A percentile compares a stretch with the other conserved stretches of the same genome.
These are phyloP conservation scores for Mrakia gelida DNA, from an alignment of 768 basidiomycete genomes.

Conservation along the genomic window DNA sequence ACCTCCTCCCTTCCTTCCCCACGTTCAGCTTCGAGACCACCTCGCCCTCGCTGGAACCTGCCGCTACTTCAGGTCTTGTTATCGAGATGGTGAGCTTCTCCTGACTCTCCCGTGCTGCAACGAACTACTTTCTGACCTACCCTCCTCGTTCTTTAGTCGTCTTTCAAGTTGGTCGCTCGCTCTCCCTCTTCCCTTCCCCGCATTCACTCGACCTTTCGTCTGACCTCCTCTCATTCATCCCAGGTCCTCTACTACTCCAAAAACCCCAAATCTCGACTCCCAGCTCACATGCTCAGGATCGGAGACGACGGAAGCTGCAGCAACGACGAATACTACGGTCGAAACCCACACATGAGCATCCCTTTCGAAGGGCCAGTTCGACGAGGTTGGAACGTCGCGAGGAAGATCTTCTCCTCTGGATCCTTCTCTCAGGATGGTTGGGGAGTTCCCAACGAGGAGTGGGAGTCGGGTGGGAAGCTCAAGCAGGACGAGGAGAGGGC, in stretches of 20 bases:
- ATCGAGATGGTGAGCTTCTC: background rate
- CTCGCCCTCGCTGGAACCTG: constrained; percentile 1
- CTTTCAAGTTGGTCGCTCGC: no score
- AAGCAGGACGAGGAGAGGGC: background rate
- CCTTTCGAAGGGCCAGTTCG: background rate
- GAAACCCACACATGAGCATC: no score
- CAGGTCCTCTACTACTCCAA: constrained; percentile 3
- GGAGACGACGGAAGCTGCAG: background rate
- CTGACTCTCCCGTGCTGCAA: background rate
- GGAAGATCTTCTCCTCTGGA: background rate
- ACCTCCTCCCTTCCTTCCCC: background rate
- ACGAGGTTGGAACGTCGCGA: background rate
- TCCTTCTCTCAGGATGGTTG: background rate
- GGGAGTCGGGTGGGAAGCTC: background rate
- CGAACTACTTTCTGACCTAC: background rate
- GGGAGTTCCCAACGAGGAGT: background rate
- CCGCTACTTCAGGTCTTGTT: background rate
- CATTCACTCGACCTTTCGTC: no score
- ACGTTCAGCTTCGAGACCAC: background rate
- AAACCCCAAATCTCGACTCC: background rate
- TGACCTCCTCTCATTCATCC: no score
- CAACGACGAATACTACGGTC: background rate
- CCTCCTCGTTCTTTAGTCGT: background rate
- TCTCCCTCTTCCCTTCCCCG: background rate
- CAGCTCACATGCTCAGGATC: background rate